Base-by-base conservation (phyloP, 495 filamentous ascomycete genomes). In the Aspergillus incahuasiensis region DNA sequence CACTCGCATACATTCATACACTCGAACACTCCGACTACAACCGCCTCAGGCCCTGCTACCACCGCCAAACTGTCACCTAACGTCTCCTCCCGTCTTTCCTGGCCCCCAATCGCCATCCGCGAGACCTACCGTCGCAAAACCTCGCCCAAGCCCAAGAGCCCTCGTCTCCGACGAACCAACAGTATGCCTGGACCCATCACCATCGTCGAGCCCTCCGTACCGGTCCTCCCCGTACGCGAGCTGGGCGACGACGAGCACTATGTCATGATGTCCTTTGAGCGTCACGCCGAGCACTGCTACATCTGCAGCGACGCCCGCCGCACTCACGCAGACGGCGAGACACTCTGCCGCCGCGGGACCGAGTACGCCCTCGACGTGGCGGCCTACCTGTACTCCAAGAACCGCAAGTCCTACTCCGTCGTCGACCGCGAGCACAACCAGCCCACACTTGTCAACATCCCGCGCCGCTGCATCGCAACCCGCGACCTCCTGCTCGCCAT, bases 321-420 rank as follows among this genome's bases (percentile, higher is more conserved):
- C 35, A 63, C 65, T 18, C 60, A 63, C 52, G 59, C 51, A n/a
- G 65, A 70, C 40, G 66, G 73, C 22, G 60, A 61, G 9, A 63
- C 63, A 24, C 70, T 82, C 58, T 83, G 80, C 59, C 66, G 75
- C 38, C 74, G 73, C 46, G 80, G 80, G n/a, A 64, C 74, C 52
- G 62, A 61, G 43, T 68, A 70, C 38, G 80, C 79, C 47, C 46
- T 63, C 48, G 70, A 76, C 57, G 74, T 83, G n/a, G 66, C 68
- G 54, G 64, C 71, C 16, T 81, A 82, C 55, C 57, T 82, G 21
- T 76, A 79, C 69, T 70, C 69, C 57, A 69, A 73, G 57, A 70
- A 71, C 38, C 73, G 75, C 34, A 76, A 74, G 52, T 63, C 74
- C 42, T 78, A 69, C 60, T 81, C 79, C 0, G 68, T 68, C 11